Evolutionary conservation across 2,329 filamentous ascomycete genomes (phyloP).

Genomic region (Trichoderma harzianum): DNA sequence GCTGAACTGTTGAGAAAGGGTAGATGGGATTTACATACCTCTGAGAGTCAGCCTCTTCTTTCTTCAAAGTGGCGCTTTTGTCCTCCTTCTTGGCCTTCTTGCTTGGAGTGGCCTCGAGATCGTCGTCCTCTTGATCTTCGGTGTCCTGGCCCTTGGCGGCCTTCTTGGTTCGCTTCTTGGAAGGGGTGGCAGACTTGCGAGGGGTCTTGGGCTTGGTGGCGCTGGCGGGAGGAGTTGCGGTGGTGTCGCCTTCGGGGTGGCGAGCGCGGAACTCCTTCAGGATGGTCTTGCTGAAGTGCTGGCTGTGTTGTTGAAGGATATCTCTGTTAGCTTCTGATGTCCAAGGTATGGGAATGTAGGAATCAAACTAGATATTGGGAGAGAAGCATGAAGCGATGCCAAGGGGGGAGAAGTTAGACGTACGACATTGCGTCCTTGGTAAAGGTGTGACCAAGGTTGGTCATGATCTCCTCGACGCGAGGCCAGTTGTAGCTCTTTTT

Average conservation of each 20-base stretch:
- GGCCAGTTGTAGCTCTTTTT: conserved; percentile 34
- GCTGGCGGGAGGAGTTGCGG: not conserved
- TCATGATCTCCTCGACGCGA: conserved; percentile 32
- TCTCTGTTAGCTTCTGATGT: not conserved
- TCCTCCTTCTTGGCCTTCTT: conserved; percentile 34
- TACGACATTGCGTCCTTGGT: conserved; percentile 40
- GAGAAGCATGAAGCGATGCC: too few species aligned
- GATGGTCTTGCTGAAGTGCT: conserved; percentile 40
- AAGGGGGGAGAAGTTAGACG: conserved; percentile 22
- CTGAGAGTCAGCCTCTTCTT: not conserved
- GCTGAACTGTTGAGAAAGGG: not conserved
- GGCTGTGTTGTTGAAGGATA: conserved; percentile 25
- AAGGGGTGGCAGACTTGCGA: conserved; percentile 19
- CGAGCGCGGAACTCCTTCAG: conserved; percentile 35
- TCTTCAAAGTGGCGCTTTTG: conserved; percentile 21
- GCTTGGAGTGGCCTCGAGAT: conserved; percentile 22
- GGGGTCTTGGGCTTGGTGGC: conserved; percentile 7
- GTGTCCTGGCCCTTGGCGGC: not conserved
- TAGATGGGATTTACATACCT: not conserved
- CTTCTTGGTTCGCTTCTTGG: conserved; percentile 20
- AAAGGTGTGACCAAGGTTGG: conserved; percentile 33
- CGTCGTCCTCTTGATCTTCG: conserved; percentile 13
- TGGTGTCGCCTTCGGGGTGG: conserved; percentile 17
- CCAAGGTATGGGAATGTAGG: not conserved
- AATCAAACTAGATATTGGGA: too few species aligned